Base-by-base conservation (phyloP, 495 filamentous ascomycete species). In the Paragyromitra xinjiangensis region DNA sequence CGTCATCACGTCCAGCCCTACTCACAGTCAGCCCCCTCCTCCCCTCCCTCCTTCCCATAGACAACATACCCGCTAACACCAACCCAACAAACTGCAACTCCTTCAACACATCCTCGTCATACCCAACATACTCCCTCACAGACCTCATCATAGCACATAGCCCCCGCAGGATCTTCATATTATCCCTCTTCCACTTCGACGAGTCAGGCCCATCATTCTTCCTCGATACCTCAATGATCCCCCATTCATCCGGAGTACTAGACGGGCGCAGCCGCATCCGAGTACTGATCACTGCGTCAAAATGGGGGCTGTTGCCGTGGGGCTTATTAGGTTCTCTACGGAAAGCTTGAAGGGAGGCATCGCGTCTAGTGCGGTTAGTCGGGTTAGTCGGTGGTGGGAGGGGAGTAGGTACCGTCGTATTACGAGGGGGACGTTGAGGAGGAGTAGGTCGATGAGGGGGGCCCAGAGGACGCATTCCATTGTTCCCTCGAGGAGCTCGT, bases 1-100 rank as follows among this genome's bases (percentile, higher is more conserved):
- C 42, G 71, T 74, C 71, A 74, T 74, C 1, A 56, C 65, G 2
- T 70, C 71, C 71, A 74, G 9, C 8, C 71, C 71, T 74, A 48
- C 26, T 5, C 51, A 68, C 5, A 68, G 45, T 68, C 42, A 53
- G 65, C 22, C 19, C 19, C 12, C n/a, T 3, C 48, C 40, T 9
- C 48, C 24, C 8, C 26, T 2, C 56, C 26, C 16, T 9, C 14
- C 26, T 16, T 6, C 5, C 7, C 48, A 8, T 16, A 16, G 5
- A 11, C 48, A 34, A 69, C 39, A 24, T 39, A 69, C 71, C 71
- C 22, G 71, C 71, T 48, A 56, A 24, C 39, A 74, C 48, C 50
- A 74, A 55, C 12, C 71, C 64, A 22, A 63, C 63, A n/a, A 74
- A 74, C 42, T 74, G 71, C 5, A 74, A n/a, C n/a, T 61, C 53